Evolutionary conservation across 139 green algal species (phyloP).

Genomic region (Ettlia oleoabundans): DNA sequence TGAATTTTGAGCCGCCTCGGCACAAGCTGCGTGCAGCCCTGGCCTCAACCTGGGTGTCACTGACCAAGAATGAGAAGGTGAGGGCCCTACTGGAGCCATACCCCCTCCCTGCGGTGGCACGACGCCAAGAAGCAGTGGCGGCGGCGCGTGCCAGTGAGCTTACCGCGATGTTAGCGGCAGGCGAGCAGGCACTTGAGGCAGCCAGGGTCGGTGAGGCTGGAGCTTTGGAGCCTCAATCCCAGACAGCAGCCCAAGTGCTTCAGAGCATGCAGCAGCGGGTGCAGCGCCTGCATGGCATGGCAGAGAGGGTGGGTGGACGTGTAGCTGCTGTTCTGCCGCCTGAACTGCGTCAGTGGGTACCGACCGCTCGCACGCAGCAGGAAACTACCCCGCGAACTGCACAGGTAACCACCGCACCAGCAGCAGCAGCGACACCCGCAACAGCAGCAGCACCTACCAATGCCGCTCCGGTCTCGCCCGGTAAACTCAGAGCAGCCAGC

Average conservation of each 20-base stretch:
- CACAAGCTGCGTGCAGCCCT: not conserved
- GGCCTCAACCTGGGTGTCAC: not conserved
- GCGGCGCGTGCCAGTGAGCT: too few relatives aligned
- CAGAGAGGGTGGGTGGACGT: not conserved
- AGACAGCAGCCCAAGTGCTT: too few relatives aligned
- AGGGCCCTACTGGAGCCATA: not conserved
- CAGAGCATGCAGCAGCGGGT: too few relatives aligned
- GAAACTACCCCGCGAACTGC: not conserved
- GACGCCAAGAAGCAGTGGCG: not conserved
- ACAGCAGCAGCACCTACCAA: not conserved
- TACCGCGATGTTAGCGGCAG: too few relatives aligned
- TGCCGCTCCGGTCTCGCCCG: too few relatives aligned
- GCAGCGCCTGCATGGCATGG: too few relatives aligned
- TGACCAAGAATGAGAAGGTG: conserved; percentile 18
- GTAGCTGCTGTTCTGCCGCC: not conserved
- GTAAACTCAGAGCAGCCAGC: not conserved
- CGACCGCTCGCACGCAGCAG: not conserved
- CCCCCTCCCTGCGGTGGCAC: conserved; percentile 12
- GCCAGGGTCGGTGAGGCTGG: not conserved
- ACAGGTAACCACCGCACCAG: not conserved
- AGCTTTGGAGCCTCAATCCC: not conserved
- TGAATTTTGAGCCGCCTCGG: conserved; percentile 4
- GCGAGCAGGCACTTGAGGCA: not conserved
- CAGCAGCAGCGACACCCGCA: not conserved
- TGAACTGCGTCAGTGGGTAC: not conserved